Evolutionary conservation across 352 stramenopile species (phyloP), one percentile per base, ranked within the genome.

Genomic region (Globisporangium echinulatum): DNA sequence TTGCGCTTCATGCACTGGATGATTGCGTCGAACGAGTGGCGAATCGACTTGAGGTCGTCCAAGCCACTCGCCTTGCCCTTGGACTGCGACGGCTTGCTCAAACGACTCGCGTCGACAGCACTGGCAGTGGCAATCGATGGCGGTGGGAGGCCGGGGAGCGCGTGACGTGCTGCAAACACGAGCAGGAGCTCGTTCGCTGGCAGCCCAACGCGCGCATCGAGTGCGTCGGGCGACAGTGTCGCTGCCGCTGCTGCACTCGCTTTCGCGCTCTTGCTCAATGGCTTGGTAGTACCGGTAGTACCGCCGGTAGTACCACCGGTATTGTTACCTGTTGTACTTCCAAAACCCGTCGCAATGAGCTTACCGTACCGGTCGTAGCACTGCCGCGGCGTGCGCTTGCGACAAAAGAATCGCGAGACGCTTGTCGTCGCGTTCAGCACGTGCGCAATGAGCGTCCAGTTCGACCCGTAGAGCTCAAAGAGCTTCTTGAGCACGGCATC

Each of bases 1-100:
- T 94, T 92, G 50, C 74, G 72, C 66, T 93, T 93, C 84, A 93
- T 91, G 52, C 84, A 90, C 61, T 90, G 82, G 13, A 93, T 85
- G 55, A 93, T 93, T 44, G 82, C 81, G 43, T 91, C 81, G 44
- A 93, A 93, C 33, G 84, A 93, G 6, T 67, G 82, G 39, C 74
- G 77, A 60, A 93, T 90, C 38, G 84, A 89, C 66, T 88, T 86
- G 25, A 92, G 66, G 64, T 92, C 82, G 49, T 88, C 76, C 42
- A 83, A 57, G n/a, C 66, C 68, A 15, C 52, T 43, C 11, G 40
- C 40, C 11, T 8, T 13, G 37, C 60, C 63, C 54, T 80, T 77
- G 25, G 25, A 33, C 39, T 64, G 64, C 17, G 60, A 61, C 58
- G 83, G 87, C 54, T 78, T 74, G 53, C 80, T 75, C 51, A 76